Evolutionary conservation across 2,329 filamentous ascomycete species (phyloP).

Genomic region (Aurifilum marmelostoma): DNA sequence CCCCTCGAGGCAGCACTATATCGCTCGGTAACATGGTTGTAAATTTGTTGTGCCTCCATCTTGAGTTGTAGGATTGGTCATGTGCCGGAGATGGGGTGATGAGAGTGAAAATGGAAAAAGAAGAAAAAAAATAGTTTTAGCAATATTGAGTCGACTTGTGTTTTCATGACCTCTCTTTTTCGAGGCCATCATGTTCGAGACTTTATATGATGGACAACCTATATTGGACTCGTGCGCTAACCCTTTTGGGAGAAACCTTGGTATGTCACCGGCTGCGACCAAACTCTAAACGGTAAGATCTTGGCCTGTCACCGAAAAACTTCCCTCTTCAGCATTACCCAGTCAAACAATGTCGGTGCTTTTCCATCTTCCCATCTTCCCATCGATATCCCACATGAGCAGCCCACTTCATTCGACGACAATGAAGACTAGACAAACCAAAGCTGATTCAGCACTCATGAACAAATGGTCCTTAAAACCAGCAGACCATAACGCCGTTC

Average conservation of each 20-base stretch:
- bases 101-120: too few relatives aligned
- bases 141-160: background rate
- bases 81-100: too few relatives aligned
- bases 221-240: background rate
- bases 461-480: conserved; percentile 37
- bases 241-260: conserved; percentile 7
- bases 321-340: conserved; percentile 19
- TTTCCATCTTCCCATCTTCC: background rate
- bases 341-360: conserved; percentile 22
- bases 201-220: background rate
- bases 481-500: conserved; percentile 38
- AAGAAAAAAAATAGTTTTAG: background rate
- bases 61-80: background rate
- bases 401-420: background rate
- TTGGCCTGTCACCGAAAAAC: conserved; percentile 33
- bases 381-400: background rate
- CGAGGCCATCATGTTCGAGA: background rate
- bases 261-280: conserved; percentile 20
- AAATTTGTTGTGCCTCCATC: conserved; percentile 40
- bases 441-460: background rate
- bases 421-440: background rate
- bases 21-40: conserved; percentile 40
- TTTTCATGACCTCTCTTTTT: background rate
- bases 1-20: conserved; percentile 41
- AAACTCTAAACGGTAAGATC: conserved; percentile 25